Base-by-base conservation (phyloP, 306 rosid species). In the Dicorynia guianensis region DNA sequence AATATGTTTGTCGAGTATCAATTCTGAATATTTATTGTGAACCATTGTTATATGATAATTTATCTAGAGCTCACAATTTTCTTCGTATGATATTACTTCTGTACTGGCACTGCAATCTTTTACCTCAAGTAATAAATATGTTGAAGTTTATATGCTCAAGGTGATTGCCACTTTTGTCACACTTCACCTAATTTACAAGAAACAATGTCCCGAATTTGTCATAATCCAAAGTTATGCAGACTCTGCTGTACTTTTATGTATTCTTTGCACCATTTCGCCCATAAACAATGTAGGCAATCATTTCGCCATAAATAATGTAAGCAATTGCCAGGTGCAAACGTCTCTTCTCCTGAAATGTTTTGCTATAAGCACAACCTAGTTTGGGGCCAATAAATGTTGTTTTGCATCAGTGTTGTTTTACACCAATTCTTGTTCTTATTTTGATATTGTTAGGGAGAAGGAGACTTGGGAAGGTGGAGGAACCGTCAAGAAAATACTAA, bases 401-500 rank as follows among this genome's bases (percentile, higher is more conserved):
- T 40, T 61, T 64, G 10, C 9, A 44, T 52, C 1, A 52, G 18
- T 43, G 12, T 50, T 65, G 69, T 67, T 44, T 79, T 67, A 11
- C 54, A 67, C 43, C 33, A 74, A 81, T 79, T 79, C 54, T 49
- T 10, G 42, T 74, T 63, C 62, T 57, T 71, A 30, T 55, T 79
- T 76, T 61, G 36, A 43, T 65, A 33, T 43, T 74, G 4, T 54
- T 74, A 90, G 96, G 85, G 64, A 38, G 25, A 77, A 65, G 48
- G 85, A 77, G 64, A 79, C 58, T 7, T 84, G 92, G 86, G 86
- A 81, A 85, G 72, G 87, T 11, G 89, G 79, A 20, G 84, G 80
- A 72, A 82, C 81, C 78, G 85, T 95, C 35, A 84, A 86, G 85
- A 95, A 81, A 88, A 82, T 92, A 80, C 82, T 95, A 25, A 95